phyloP scores from a whole-genome alignment of 2,329 filamentous ascomycete genomes.

The Neopestalotiopsis rosae region DNA sequence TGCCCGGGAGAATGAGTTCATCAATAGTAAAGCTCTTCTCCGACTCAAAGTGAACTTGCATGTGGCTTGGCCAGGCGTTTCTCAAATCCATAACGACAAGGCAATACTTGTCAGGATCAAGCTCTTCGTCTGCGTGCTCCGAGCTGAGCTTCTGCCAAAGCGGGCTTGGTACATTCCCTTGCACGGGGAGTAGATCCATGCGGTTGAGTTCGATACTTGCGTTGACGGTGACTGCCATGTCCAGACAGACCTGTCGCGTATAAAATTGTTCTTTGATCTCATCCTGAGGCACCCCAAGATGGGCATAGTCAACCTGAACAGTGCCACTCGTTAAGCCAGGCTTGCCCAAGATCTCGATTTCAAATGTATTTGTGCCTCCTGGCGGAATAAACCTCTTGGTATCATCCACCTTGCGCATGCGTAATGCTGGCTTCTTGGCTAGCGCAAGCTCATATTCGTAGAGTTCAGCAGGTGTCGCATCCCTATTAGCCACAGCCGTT shows the following conservation, averaged over 20 bases:
- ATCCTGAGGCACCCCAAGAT: conserved; percentile 72
- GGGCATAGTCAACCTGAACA: conserved; percentile 86
- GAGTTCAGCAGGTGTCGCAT: conserved; percentile 77
- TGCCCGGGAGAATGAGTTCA: conserved; percentile 67
- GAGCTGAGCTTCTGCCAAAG: conserved; percentile 58
- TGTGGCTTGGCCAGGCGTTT: conserved; percentile 86
- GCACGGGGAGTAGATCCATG: conserved; percentile 79
- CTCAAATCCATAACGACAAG: conserved; percentile 82
- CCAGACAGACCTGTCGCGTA: conserved; percentile 81
- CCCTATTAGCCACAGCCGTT: conserved; percentile 74
- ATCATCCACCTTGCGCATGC: conserved; percentile 56
- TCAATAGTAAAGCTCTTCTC: conserved; percentile 55
- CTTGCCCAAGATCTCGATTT: conserved; percentile 85
- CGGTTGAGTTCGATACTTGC: conserved; percentile 83
- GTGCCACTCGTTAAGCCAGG: conserved; percentile 80
- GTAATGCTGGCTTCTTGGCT: conserved; percentile 73
- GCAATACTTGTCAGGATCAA: conserved; percentile 69
- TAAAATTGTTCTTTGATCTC: conserved; percentile 78
- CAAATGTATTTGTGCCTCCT: conserved; percentile 71
- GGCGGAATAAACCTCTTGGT: conserved; percentile 68
- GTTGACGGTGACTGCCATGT: conserved; percentile 88
- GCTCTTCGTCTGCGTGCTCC: conserved; percentile 37
- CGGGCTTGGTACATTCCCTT: conserved; percentile 65
- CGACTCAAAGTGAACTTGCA: conserved; percentile 68
- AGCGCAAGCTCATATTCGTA: conserved; percentile 87